Evolutionary conservation across 2,329 filamentous ascomycete genomes (phyloP), one percentile per base, ranked within the genome.

Genomic region (Paecilomyces sp.): DNA sequence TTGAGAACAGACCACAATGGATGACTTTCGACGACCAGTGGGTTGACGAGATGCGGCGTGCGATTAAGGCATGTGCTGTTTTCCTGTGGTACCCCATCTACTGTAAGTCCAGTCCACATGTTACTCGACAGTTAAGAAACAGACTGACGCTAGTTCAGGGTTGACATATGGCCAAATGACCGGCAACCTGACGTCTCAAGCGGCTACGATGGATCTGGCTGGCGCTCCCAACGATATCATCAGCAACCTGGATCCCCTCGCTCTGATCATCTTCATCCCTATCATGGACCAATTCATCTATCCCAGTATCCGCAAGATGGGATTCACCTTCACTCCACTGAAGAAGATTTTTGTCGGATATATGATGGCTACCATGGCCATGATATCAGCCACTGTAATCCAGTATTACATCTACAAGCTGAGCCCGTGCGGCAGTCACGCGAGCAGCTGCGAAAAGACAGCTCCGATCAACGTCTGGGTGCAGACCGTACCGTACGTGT

Each of bases 11-110:
- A 52, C 67, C 67, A 8, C 28, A 58, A 2, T 68, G 67, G 67
- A 91, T 92, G 87, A 89, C 87, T 0, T 91, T 91, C 65, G 89
- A 92, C 64, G 90, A 92, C 66, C 83, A 84, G 57, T 92, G 89
- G 88, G 89, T 92, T 52, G 89, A 91, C 70, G 88, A 92, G 70
- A 85, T 91, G 57, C 81, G 81, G 59, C 85, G 88, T 73, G 88
- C 87, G 62, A 77, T 88, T 62, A 80, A 82, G 66, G 87, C 87
- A 60, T 89, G 87, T 76, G 79, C 84, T 62, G 87, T 90, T 54
- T 92, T 89, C 72, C 77, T 82, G 64, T 82, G 80, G 72, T 83
- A 76, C 59, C 79, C 79, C 7, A 67, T 81, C 24, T 81, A 76
- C 67, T 77, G 74, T 74, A 57, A 57, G 66, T 67, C 25, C 5